A percentile compares a stretch with the other conserved stretches of the same genome.
phyloP scores from a whole-genome alignment of 495 filamentous ascomycete genomes.

The Trichocladium antarcticum region DNA sequence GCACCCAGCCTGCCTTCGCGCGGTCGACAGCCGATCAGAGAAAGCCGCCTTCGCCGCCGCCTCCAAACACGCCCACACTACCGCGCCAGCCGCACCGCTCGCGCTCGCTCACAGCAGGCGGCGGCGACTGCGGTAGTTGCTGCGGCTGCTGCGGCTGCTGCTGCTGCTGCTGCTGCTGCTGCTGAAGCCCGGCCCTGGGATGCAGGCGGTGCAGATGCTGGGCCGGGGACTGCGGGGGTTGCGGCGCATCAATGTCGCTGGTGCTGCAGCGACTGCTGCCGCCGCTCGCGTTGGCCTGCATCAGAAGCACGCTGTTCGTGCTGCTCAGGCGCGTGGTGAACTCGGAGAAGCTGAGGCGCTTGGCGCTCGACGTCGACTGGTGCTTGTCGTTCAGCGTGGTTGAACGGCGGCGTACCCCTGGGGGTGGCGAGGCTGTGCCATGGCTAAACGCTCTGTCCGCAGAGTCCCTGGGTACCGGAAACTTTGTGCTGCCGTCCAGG shows the following conservation, averaged over 20 bases:
- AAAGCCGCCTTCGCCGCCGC: conserved; percentile 34
- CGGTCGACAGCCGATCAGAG: conserved; percentile 12
- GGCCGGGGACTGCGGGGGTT: conserved; percentile 13
- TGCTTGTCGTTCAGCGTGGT: conserved; percentile 33
- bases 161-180: neutral
- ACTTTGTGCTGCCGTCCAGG: neutral
- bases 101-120: conserved; percentile 11
- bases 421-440: conserved; percentile 8
- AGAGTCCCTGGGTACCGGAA: neutral
- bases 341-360: conserved; percentile 43
- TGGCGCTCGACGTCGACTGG: conserved; percentile 35
- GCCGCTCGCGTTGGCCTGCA: conserved; percentile 40
- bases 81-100: conserved; percentile 35
- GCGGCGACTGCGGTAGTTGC: conserved; percentile 6
- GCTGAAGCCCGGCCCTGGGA: conserved; percentile 10
- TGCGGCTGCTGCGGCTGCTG: conserved; percentile 8
- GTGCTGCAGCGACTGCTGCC: conserved; percentile 38
- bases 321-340: conserved; percentile 44
- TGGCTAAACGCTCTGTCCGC: conserved; percentile 13
- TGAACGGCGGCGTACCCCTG: conserved; percentile 14
- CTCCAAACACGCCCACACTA: conserved; percentile 43
- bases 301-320: conserved; percentile 42
- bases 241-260: conserved; percentile 29
- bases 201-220: conserved; percentile 19
- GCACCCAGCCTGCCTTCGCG: too few relatives aligned